Evolutionary conservation across 345 rosid genomes (phyloP), one percentile per base, ranked within the genome.

Genomic region (Draba incana): DNA sequence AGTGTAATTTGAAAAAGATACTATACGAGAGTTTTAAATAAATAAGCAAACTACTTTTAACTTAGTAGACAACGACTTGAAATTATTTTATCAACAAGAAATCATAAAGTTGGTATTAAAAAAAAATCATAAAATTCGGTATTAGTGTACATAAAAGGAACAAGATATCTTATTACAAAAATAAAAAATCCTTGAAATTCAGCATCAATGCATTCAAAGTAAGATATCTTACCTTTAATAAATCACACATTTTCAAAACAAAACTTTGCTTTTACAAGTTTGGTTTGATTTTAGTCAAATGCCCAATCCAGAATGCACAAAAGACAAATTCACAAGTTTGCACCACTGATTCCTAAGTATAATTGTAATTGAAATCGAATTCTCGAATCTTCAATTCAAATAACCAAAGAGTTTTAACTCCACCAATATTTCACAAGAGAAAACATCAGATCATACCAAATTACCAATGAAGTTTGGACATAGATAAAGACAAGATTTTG

Each of bases 391-490:
- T 12, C 23, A 12, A 7, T 13, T 11, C 10, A 35, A 45, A 45
- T 45, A 35, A 39, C 51, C 20, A 4, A 66, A 14, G 57, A 52
- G 3, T 7, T 51, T 52, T 15, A 42, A 39, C 58, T 49, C 51
- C 37, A 49, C 27, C 7, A 20, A 23, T 37, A 9, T 35, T 59
- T 3, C 45, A 60, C 9, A 60, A 41, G 25, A 43, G 55, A 59
- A 13, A 10, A 44, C 20, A 53, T 35, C 25, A 45, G 25, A 62
- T 30, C 12, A 56, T 20, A 64, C 51, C 76, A 39, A 15, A 47
- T 48, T 20, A 12, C 58, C 33, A 64, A 0, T 64, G 10, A 72
- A 16, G 66, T 28, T 64, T 38, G 11, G 69, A 55, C 42, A 54
- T 1, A 57, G 39, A 64, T 54, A 50, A 25, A 50, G 0, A 45